These are phyloP conservation scores for Pyrenophora teres DNA, from an alignment of 2,329 filamentous ascomycete species.

Conservation along the genomic window DNA sequence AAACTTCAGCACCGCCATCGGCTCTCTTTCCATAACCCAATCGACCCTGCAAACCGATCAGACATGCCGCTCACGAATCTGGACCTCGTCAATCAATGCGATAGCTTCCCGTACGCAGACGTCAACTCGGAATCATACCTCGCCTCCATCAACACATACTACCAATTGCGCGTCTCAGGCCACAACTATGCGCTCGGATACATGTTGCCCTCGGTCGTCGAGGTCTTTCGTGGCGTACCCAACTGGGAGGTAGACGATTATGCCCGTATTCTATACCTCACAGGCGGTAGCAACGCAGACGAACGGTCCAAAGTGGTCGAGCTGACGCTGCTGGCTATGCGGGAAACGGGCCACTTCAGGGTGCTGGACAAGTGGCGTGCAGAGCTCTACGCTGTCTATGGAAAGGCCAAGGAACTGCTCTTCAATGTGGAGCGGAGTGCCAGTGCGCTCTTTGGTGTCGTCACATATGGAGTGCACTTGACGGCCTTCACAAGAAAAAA, in stretches of 20 bases:
- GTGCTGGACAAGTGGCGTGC: conserved; percentile 61
- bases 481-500: conserved; percentile 43
- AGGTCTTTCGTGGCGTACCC: conserved; percentile 59
- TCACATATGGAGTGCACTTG: conserved; percentile 52
- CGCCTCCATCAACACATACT: conserved; percentile 59
- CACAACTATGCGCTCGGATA: conserved; percentile 65
- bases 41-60: background rate
- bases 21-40: background rate
- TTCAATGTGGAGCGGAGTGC: conserved; percentile 52
- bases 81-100: conserved; percentile 62
- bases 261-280: conserved; percentile 67
- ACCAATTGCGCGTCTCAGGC: conserved; percentile 70
- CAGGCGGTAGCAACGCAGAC: conserved; percentile 62
- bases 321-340: conserved; percentile 69
- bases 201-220: conserved; percentile 65
- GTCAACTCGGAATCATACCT: conserved; percentile 61
- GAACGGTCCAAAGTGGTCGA: conserved; percentile 65
- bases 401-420: conserved; percentile 44
- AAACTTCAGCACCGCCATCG: too few species aligned
- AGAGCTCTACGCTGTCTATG: conserved; percentile 52
- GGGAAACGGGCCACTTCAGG: conserved; percentile 70
- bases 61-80: conserved; percentile 54
- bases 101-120: conserved; percentile 79
- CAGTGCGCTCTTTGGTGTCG: conserved; percentile 50
- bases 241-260: conserved; percentile 65